Base-by-base conservation (phyloP, 2,329 filamentous ascomycete genomes). In the Thielaviopsis ethacetica region DNA sequence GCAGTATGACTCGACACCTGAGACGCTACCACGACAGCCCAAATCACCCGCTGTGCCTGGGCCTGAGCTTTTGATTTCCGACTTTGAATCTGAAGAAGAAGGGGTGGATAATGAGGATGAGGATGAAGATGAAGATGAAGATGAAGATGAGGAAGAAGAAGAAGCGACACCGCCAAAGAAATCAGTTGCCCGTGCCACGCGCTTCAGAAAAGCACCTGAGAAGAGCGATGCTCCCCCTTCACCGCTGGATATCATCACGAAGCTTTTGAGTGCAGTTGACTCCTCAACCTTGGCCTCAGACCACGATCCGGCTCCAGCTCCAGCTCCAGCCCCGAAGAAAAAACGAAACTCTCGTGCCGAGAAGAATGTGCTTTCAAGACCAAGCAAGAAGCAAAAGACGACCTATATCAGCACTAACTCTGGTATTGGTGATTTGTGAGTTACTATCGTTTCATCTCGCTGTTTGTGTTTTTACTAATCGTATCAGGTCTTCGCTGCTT, bases 321-420 rank as follows among this genome's bases (percentile, higher is more conserved):
- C 38, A n/a, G 38, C 38, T 17, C 38, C 38, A 41, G 10, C 34
- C 15, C 34, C 9, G 17, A 44, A 44, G 15, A 44, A n/a, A 15
- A 44, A 44, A n/a, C 12, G 38, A 44, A 44, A 44, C 7, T 17
- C 38, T 44, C 38, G 38, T n/a, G 17, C 38, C 13, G 38, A 44
- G 10, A 44, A 44, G 7, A 44, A 7, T n/a, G 38, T 44, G 13
- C 13, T n/a, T 44, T 17, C 9, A 13, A 27, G 53, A 15, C 26
- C 58, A 24, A 21, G 44, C n/a, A 59, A 59, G 53, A 59, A 56
- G 53, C 22, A 50, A 38, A 59, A 56, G 53, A 55, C 24, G 21
- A 24, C 26, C 5, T 21, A 38, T 22, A 22, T 19, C 5, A 50
- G 30, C 17, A 19, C 26, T 26, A 53, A 21, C 9, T 15, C 41